Evolutionary conservation across 768 basidiomycete genomes (phyloP), one percentile per base, ranked within the genome.

Genomic region (Hericium coralloides): DNA sequence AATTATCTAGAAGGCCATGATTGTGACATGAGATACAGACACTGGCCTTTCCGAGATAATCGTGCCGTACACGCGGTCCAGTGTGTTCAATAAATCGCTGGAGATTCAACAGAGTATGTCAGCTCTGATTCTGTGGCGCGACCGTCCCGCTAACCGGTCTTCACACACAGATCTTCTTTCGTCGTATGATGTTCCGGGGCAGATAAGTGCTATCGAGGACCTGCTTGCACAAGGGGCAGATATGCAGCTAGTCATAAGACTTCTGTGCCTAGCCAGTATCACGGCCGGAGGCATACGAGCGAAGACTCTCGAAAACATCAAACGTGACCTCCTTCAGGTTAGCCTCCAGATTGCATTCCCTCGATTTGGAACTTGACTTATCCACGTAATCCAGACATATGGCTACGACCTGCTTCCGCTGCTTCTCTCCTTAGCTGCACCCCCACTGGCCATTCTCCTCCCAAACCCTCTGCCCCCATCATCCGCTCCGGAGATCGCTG

Each of bases 11-110:
- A 12, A 31, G 47, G 18, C n/a, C 51, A 38, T 52, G 36, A 10
- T 38, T 53, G 12, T 25, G 56, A 64, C 20, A 61, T 3, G 12
- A 49, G 38, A 10, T 17, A 23, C 61, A 98, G 97, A 99, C 69
- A 98, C 94, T 56, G 89, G 89, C 31, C 68, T 99, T 49, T 95
- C 92, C n/a, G 97, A 98, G 71, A 74, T 93, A 67, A 77, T 99
- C 45, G 83, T 93, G 58, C 85, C 89, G 22, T 75, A 87, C 58
- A 98, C 95, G 1, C 77, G 82, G 54, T 89, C 89, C 14, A 89
- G 95, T 41, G 73, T 86, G 49, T 99, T 99, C 73, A 92, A 93
- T 71, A 88, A 85, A 66, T 89, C 86, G 12, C 76, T 99, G 10
- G 95, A 98, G 72, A 88, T 97, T 14, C 95, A 98, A 66, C 97